Base-by-base conservation (phyloP, 164 flowering plant genomes). In the Vitis cinerea region DNA sequence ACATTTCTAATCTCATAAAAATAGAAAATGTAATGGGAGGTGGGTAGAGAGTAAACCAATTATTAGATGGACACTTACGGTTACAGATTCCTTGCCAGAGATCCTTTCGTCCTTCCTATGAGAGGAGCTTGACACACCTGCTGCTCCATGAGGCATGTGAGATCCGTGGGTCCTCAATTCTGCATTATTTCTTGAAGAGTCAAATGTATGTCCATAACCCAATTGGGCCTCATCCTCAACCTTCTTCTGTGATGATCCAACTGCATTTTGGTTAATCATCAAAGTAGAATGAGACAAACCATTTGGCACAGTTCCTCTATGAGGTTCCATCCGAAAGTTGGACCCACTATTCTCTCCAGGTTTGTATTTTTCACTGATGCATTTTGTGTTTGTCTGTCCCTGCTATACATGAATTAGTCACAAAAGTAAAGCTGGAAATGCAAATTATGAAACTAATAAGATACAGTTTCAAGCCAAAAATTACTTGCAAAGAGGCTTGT, bases 191-290 rank as follows among this genome's bases (percentile, higher is more conserved):
- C 59, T 65, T 27, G 69, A 63, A 50, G 77, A 56, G 50, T 55
- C 51, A 16, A 23, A 52, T 47, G 30, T 56, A 12, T 52, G n/a
- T 14, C 50, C 31, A 10, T 47, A 48, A 44, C 50, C 63, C 16
- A 17, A 10, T 8, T 44, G 31, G 9, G 68, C 79, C 11, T 70
- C 77, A 56, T 64, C 70, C 37, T 8, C 69, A 57, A 47, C 73
- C 47, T 70, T 70, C 56, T 58, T 72, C 76, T 63, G 64, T 14
- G 79, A 56, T 51, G 73, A 65, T 29, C 69, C 83, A 30, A 19
- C 70, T 50, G 79, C 76, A 49, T 65, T 77, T 3, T 84, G 88
- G 68, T 83, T 85, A 30, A 83, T 50, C 72, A 77, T 71, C 47
- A 87, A 77, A 53, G 65, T 70, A 30, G 83, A 74, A 57, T 83